These are phyloP conservation scores for Saccharomycopsis phalli DNA, from an alignment of 1,139 yeast genomes.

Conservation along the genomic window DNA sequence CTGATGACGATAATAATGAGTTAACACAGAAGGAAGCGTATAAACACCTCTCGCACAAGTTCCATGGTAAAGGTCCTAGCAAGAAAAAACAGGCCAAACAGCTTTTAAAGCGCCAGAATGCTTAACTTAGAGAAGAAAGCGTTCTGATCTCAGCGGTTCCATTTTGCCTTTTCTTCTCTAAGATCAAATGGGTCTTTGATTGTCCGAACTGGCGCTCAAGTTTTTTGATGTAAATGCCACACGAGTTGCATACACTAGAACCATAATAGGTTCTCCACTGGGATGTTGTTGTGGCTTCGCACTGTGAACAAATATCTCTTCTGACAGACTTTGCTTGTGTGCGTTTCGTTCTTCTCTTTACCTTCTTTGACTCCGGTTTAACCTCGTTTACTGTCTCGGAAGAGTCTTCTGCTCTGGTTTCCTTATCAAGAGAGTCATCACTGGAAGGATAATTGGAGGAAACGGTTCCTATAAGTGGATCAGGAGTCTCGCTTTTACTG, in stretches of 20 bases:
- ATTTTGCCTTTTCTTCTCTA: slow-evolving; percentile 6
- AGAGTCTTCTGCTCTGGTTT: not conserved
- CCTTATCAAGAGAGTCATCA: too few relatives aligned
- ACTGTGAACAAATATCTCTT: slow-evolving; percentile 7
- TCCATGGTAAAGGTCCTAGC: slow-evolving; percentile 62
- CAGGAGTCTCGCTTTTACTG: too few relatives aligned
- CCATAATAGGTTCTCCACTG: slow-evolving; percentile 14
- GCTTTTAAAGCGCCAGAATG: not conserved
- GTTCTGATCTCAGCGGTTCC: slow-evolving; percentile 4
- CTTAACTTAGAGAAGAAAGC: not conserved
- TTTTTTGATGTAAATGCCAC: slow-evolving; percentile 12
- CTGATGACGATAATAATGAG: slow-evolving; percentile 62
- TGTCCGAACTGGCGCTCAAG: slow-evolving; percentile 3
- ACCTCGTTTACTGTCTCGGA: not conserved
- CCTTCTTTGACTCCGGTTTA: not conserved
- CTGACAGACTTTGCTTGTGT: not conserved
- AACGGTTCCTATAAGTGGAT: too few relatives aligned
- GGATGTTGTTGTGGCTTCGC: slow-evolving; percentile 4
- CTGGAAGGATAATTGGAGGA: too few relatives aligned
- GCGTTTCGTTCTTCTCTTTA: not conserved
- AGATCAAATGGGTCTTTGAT: slow-evolving; percentile 2
- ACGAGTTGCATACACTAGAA: slow-evolving; percentile 11
- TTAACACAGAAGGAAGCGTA: slow-evolving; percentile 72
- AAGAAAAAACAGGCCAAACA: slow-evolving; percentile 30
- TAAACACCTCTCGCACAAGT: slow-evolving; percentile 75